A percentile compares a stretch with the other conserved stretches of the same genome.
phyloP scores from a whole-genome alignment of 345 rosid species.

The Boechera divaricarpa region DNA sequence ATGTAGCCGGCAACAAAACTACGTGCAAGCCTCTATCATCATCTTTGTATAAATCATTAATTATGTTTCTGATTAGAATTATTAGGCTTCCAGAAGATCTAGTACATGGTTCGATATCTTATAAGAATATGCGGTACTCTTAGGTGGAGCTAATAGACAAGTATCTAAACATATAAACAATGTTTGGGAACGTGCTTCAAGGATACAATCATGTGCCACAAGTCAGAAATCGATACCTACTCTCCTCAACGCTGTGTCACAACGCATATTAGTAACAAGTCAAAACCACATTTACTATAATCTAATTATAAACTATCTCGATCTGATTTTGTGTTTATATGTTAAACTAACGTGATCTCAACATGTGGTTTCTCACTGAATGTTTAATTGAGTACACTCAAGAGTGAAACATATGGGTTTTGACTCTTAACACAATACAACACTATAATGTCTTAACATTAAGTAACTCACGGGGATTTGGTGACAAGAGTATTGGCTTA shows the following conservation, averaged over 20 bases:
- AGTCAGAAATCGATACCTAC: slow-evolving; percentile 26
- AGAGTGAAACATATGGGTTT: background rate
- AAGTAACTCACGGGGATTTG: background rate
- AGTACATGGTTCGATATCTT: slow-evolving; percentile 35
- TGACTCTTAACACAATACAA: slow-evolving; percentile 2
- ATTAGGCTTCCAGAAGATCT: slow-evolving; percentile 23
- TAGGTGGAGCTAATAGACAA: slow-evolving; percentile 35
- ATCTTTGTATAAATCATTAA: slow-evolving; percentile 1
- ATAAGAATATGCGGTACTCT: slow-evolving; percentile 30
- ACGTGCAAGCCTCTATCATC: slow-evolving; percentile 42
- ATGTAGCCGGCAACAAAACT: slow-evolving; percentile 38
- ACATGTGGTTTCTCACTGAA: background rate
- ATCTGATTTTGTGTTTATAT: background rate
- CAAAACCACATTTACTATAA: background rate
- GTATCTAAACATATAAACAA: slow-evolving; percentile 22
- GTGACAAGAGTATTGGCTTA: background rate
- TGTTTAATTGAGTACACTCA: background rate
- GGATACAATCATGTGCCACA: slow-evolving; percentile 40
- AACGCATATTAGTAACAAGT: slow-evolving; percentile 3
- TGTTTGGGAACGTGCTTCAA: slow-evolving; percentile 34
- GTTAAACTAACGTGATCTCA: background rate
- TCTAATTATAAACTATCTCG: background rate
- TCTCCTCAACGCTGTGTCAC: slow-evolving; percentile 10
- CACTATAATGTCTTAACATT: slow-evolving; percentile 15
- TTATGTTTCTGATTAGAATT: slow-evolving; percentile 1